phyloP scores from a whole-genome alignment of 768 basidiomycete genomes.

The Mrakia hoshinonis region DNA sequence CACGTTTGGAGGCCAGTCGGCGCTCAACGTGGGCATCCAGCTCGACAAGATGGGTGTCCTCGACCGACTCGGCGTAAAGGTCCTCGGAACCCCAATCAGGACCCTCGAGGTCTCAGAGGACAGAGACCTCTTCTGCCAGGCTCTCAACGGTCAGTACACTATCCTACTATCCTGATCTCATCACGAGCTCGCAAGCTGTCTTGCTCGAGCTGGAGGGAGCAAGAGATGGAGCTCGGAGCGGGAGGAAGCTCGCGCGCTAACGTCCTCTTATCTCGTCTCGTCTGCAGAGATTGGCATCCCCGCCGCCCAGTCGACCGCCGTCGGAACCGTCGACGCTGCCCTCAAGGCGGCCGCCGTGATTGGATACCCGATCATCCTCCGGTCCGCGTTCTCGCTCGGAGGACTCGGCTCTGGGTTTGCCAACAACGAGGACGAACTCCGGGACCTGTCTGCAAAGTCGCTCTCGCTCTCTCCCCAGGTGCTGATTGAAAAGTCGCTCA shows the following conservation, averaged over 20 bases:
- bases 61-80: constrained; percentile 82
- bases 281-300: constrained; percentile 92
- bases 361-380: constrained; percentile 94
- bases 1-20: constrained; percentile 96
- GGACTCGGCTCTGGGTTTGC: constrained; percentile 98
- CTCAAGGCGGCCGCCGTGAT: constrained; percentile 82
- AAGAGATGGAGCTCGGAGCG: background rate
- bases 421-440: constrained; percentile 83
- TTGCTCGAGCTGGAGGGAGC: background rate
- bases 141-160: constrained; percentile 67
- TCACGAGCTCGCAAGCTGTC: background rate
- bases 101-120: constrained; percentile 97
- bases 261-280: constrained; percentile 7
- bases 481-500: constrained; percentile 93
- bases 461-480: constrained; percentile 88
- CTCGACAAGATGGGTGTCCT: constrained; percentile 94
- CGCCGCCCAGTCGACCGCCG: constrained; percentile 88
- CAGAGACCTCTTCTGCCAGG: constrained; percentile 88
- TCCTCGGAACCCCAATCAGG: constrained; percentile 87
- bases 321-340: constrained; percentile 88
- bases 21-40: constrained; percentile 92
- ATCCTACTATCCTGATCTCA: background rate
- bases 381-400: constrained; percentile 88
- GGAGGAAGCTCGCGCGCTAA: background rate
- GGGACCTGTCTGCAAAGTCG: constrained; percentile 84